These are phyloP conservation scores for Collybiopsis confluens DNA, from an alignment of 768 basidiomycete species.

Conservation along the genomic window DNA sequence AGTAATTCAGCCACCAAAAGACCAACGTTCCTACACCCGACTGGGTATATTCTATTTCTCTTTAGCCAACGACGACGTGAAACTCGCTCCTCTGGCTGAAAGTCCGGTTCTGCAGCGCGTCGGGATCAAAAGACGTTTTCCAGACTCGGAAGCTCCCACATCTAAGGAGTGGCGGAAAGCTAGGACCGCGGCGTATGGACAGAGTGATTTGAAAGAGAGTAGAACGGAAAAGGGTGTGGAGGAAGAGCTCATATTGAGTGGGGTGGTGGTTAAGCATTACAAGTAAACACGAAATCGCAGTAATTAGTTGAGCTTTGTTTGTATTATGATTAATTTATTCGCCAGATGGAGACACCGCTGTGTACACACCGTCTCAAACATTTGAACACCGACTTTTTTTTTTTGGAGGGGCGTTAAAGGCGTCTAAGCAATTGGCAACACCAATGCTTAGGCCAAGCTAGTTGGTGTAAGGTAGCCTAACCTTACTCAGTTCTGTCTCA, in stretches of 20 bases:
- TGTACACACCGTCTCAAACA: too few relatives aligned
- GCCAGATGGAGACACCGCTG: too few relatives aligned
- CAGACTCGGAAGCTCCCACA: constrained; percentile 30
- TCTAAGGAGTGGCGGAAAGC: constrained; percentile 37
- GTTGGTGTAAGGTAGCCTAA: too few relatives aligned
- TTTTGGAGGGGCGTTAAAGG: too few relatives aligned
- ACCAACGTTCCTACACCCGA: constrained; percentile 38
- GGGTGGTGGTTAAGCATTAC: constrained; percentile 45
- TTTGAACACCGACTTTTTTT: too few relatives aligned
- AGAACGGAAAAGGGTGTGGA: constrained; percentile 33
- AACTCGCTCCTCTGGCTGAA: constrained; percentile 32
- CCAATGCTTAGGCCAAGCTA: too few relatives aligned
- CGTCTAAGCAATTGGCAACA: too few relatives aligned
- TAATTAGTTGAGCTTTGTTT: too few relatives aligned
- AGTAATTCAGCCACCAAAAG: constrained; percentile 44
- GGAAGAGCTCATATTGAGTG: constrained; percentile 38
- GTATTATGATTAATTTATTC: too few relatives aligned
- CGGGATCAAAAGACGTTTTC: constrained; percentile 28
- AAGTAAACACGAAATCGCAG: too few relatives aligned
- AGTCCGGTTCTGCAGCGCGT: constrained; percentile 39
- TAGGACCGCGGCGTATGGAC: constrained; percentile 38
- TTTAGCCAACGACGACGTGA: constrained; percentile 38
- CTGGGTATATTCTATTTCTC: constrained; percentile 45
- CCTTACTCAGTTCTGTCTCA: too few relatives aligned
- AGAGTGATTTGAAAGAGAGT: constrained; percentile 23